Evolutionary conservation across 768 basidiomycete species (phyloP).

Genomic region (Podaxis sp.): DNA sequence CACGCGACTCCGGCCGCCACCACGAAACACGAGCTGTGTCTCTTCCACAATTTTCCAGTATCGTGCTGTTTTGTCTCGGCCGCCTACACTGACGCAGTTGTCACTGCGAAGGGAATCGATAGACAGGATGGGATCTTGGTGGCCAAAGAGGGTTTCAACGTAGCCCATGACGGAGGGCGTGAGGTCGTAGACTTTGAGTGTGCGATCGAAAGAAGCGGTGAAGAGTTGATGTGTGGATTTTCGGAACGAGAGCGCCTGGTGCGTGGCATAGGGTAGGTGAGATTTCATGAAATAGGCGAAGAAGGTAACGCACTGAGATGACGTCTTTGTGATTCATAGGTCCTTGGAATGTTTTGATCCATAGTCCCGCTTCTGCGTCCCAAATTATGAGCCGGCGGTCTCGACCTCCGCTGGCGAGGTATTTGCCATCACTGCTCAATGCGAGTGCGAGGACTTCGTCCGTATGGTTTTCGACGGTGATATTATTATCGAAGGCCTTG

Average conservation of each 20-base stretch:
- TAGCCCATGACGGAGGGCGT: constrained; percentile 78
- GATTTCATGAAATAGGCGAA: constrained; percentile 6
- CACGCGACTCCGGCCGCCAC: constrained; percentile 83
- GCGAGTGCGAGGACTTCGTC: constrained; percentile 86
- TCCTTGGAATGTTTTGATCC: constrained; percentile 81
- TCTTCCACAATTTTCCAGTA: constrained; percentile 98
- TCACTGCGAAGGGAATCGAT: constrained; percentile 83
- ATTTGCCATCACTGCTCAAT: constrained; percentile 80
- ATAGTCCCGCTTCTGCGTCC: constrained; percentile 73
- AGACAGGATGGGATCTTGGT: constrained; percentile 83
- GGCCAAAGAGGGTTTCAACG: constrained; percentile 95
- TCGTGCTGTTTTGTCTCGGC: constrained; percentile 85
- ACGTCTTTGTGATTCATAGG: constrained; percentile 61
- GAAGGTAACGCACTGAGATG: constrained; percentile 30
- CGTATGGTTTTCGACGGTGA: constrained; percentile 69
- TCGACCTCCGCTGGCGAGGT: constrained; percentile 83
- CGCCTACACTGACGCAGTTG: constrained; percentile 83
- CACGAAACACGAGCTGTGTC: constrained; percentile 92
- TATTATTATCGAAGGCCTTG: constrained; percentile 48
- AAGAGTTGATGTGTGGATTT: constrained; percentile 76
- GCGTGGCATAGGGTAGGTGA: constrained; percentile 1
- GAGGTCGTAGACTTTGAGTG: constrained; percentile 82
- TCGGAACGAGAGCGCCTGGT: constrained; percentile 69
- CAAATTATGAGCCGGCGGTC: constrained; percentile 84
- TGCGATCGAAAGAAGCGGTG: constrained; percentile 81